Evolutionary conservation across 2,329 filamentous ascomycete genomes (phyloP).

Genomic region (Blastomyces silverae): DNA sequence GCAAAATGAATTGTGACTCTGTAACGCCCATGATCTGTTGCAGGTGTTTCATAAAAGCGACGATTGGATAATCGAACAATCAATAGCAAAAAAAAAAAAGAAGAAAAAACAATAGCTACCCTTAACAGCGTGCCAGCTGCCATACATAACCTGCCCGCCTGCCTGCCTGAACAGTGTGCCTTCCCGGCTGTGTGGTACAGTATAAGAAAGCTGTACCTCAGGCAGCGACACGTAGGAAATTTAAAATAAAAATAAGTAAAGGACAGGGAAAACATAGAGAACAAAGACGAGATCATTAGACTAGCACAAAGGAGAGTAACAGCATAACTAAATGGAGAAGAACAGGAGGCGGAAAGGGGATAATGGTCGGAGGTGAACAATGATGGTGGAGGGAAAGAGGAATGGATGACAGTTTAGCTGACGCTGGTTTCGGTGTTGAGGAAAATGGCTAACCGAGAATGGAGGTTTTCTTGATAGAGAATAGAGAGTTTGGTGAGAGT

Average conservation of each 20-base stretch:
- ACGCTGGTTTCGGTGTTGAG: not conserved
- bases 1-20: slow-evolving; percentile 11
- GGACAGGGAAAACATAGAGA: slow-evolving; percentile 20
- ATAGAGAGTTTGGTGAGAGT: not conserved
- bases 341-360: not conserved
- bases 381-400: not conserved
- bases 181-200: slow-evolving; percentile 27
- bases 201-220: slow-evolving; percentile 22
- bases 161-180: slow-evolving; percentile 20
- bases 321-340: not conserved
- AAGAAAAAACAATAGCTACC: slow-evolving; percentile 15
- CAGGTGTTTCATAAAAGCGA: slow-evolving; percentile 17
- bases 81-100: not conserved
- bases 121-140: slow-evolving; percentile 22
- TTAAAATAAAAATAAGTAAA: slow-evolving; percentile 14
- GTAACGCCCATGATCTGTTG: slow-evolving; percentile 4
- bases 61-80: slow-evolving; percentile 11
- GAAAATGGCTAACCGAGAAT: not conserved
- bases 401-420: not conserved
- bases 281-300: slow-evolving; percentile 18
- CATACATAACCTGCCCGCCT: slow-evolving; percentile 14
- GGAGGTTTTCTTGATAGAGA: not conserved
- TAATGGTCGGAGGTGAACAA: not conserved
- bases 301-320: no score
- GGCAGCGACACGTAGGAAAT: slow-evolving; percentile 12